A percentile compares a stretch with the other conserved stretches of the same genome.
Evolutionary conservation across 495 filamentous ascomycete genomes (phyloP).

Genomic region (Neurospora sp.): DNA sequence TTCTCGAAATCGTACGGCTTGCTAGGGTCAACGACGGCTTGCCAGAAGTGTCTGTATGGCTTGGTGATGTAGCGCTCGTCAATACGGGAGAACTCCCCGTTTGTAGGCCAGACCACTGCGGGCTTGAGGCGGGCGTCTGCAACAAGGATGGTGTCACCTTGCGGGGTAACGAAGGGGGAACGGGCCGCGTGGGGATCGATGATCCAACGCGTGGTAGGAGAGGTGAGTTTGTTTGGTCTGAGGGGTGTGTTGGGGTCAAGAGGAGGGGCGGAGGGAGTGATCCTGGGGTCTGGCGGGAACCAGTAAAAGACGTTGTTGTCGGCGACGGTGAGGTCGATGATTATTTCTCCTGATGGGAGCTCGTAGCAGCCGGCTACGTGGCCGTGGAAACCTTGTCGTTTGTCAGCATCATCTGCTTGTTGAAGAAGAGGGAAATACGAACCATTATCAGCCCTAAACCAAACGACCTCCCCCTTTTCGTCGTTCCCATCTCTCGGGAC

Average conservation of each 20-base stretch:
- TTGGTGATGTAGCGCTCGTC: conserved; percentile 46
- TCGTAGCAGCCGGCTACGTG: conserved; percentile 44
- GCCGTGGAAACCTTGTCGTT: conserved; percentile 33
- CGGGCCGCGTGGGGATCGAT: conserved; percentile 36
- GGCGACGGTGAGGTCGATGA: conserved; percentile 45
- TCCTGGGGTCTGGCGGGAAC: conserved; percentile 36
- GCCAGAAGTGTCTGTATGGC: conserved; percentile 46
- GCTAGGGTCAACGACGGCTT: conserved; percentile 35
- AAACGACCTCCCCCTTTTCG: conserved; percentile 38
- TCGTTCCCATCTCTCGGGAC: conserved; percentile 36
- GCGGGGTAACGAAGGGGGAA: conserved; percentile 3
- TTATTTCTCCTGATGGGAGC: conserved; percentile 35
- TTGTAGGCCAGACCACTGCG: conserved; percentile 29
- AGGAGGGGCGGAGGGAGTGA: conserved; percentile 13
- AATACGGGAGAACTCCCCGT: conserved; percentile 50
- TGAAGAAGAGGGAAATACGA: conserved; percentile 5
- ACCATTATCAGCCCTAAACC: conserved; percentile 41
- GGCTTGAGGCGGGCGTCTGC: conserved; percentile 27
- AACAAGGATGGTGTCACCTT: conserved; percentile 9
- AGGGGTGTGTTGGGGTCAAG: background rate
- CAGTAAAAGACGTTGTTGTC: conserved; percentile 49
- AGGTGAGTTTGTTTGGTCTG: conserved; percentile 29
- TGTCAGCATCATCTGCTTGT: background rate
- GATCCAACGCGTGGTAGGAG: conserved; percentile 44
- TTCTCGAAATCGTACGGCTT: conserved; percentile 39